Conservation (phyloP, 2,329 filamentous ascomycete species). For the Claviceps fusiformis region DNA sequence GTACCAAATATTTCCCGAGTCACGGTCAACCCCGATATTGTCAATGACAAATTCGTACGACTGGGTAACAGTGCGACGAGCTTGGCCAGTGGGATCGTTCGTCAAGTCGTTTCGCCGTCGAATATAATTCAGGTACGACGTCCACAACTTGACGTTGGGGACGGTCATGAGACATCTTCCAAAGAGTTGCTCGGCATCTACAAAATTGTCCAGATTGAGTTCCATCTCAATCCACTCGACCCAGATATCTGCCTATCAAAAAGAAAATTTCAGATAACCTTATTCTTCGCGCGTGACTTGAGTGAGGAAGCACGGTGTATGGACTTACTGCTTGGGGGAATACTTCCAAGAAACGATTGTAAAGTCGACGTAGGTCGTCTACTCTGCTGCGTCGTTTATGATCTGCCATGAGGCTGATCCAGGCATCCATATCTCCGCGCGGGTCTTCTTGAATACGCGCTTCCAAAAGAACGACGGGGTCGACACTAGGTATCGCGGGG, state of each 20-base stretch:
- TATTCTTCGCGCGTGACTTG: background rate
- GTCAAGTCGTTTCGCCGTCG: conserved; percentile 74
- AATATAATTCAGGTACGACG: conserved; percentile 87
- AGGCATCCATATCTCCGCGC: conserved; percentile 82
- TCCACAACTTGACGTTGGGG: conserved; percentile 79
- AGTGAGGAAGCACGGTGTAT: background rate
- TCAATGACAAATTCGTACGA: conserved; percentile 89
- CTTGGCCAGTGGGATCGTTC: conserved; percentile 63
- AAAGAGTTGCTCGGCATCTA: conserved; percentile 72
- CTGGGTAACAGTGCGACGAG: conserved; percentile 66
- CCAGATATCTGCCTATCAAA: conserved; percentile 79
- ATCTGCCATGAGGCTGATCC: conserved; percentile 76
- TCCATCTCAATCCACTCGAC: conserved; percentile 82
- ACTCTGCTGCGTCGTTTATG: conserved; percentile 69
- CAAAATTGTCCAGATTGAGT: conserved; percentile 70
- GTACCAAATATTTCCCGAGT: conserved; percentile 79
- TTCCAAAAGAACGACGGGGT: conserved; percentile 70
- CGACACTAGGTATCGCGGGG: conserved; percentile 33
- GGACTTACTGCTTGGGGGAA: conserved; percentile 79
- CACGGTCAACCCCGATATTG: conserved; percentile 81
- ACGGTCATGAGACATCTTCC: conserved; percentile 63
- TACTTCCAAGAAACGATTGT: conserved; percentile 73
- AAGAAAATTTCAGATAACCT: conserved; percentile 1
- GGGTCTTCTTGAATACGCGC: conserved; percentile 86
- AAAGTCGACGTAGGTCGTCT: conserved; percentile 66